Base-by-base conservation (phyloP, 805 yeast species). In the Ogataea salicorniae region DNA sequence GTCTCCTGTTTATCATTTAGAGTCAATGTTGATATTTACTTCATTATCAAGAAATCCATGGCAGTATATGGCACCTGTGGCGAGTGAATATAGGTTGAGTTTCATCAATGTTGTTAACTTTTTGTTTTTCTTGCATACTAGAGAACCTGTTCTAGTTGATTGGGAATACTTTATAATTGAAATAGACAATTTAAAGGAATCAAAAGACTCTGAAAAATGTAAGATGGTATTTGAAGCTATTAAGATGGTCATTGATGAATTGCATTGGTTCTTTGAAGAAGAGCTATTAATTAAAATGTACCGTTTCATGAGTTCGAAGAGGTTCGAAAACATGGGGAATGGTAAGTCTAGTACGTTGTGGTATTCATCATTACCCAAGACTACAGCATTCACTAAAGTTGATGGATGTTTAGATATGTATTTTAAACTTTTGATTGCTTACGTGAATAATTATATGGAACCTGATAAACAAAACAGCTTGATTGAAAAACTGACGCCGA, bases 391-490 rank as follows among this genome's bases (percentile, higher is more conserved):
- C 4, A 13, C 34, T 5, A 50, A 46, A 2, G 46, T 49, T 1
- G 71, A 67, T 47, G 68, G 68, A 1, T 57, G 63, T 38, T 45
- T 67, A 11, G 66, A 62, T 31, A 55, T 60, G 40, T 68, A 66
- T 46, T 56, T 67, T 41, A 66, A 61, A 46, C 40, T 66, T 14
- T 45, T 67, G 37, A 51, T 49, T 4, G 48, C 59, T 0, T 66
- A 58, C 42, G 55, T 58, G 2, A 46, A 48, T 5, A 47, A 48
- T 9, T 59, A 46, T 44, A 37, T 53, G 53, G 49, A 52, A n/a
- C 42, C 52, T 18, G 39, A 45, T 4, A 50, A 52, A 26, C 42
- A 51, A 46, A 22, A 45, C 34, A 56, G 58, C 31, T 39, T 66
- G 31, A 45, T 67, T 17, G 71, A 67, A 33, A 65, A 66, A 39